Evolutionary conservation across 148 eudicot genomes (phyloP), one percentile per base, ranked within the genome.

Genomic region (Beta vulgaris): DNA sequence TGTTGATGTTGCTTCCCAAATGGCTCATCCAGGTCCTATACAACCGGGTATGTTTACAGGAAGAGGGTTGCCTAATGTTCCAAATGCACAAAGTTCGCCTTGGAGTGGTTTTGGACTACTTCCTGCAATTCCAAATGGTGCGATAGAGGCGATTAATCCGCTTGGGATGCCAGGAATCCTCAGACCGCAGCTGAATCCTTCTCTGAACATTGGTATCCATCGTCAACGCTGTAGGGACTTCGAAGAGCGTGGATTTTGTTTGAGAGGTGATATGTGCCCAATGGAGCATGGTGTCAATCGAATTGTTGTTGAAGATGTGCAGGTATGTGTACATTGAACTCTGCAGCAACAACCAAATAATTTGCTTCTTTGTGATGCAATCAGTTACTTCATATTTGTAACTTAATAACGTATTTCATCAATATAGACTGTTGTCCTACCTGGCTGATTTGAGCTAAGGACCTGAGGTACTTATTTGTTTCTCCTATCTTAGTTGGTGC

Each of bases 251-350:
- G 98, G 98, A 68, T 94, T 90, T 85, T 94, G 98, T 79, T 80
- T 94, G 68, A 89, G 93, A 83, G 98, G 98, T 73, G 98, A 94
- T 84, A 92, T 94, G 88, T 94, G 98, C 78, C 97, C 97, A 32
- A 89, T 94, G 98, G 98, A 94, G 84, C 98, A 94, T 87, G 98
- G 98, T 73, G 86, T 90, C 44, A 91, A 94, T 79, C 91, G 96
- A 59, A 94, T 94, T 43, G 96, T 94, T 81, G 81, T 94, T 61
- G 98, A 94, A 79, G 98, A 94, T 85, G 98, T 94, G 79, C 98
- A 92, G 97, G 98, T 94, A 80, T 72, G 66, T 55, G 59, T 68
- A 10, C 34, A 44, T 61, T 63, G 21, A 66, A 65, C 51, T 25
- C 16, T 19, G 7, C 39, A 10, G 43, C 39, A 39, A 37, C 3